phyloP scores from a whole-genome alignment of 2,329 filamentous ascomycete species.

The Bretziella fagacearum region DNA sequence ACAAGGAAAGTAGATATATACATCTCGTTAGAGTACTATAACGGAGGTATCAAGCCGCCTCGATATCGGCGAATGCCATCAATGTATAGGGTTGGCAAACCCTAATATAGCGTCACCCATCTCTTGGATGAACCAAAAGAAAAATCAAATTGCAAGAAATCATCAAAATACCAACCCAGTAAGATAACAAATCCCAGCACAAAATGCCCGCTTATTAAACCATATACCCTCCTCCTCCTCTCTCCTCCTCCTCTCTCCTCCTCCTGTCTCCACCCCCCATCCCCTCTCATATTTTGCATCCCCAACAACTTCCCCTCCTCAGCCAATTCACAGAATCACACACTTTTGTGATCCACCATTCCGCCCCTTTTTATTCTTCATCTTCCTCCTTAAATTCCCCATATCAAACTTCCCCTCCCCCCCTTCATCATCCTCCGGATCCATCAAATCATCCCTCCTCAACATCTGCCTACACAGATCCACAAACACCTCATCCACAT shows the following conservation, averaged over 20 bases:
- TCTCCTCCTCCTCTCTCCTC: too few relatives aligned
- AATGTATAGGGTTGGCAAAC: too few relatives aligned
- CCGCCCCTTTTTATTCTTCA: conserved; percentile 20
- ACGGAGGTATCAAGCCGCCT: too few relatives aligned
- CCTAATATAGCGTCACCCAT: not conserved
- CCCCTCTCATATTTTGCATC: not conserved
- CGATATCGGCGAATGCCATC: too few relatives aligned
- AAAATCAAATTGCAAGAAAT: not conserved
- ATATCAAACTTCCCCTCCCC: conserved; percentile 29
- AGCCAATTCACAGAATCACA: conserved; percentile 15
- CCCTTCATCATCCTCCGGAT: conserved; percentile 21
- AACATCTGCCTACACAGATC: conserved; percentile 75
- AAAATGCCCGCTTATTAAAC: too few relatives aligned
- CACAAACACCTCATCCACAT: conserved; percentile 80
- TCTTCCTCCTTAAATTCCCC: conserved; percentile 21
- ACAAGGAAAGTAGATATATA: too few relatives aligned
- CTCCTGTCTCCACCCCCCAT: not conserved
- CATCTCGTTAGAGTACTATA: too few relatives aligned
- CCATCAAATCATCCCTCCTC: conserved; percentile 44
- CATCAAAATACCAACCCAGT: not conserved
- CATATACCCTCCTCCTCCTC: too few relatives aligned
- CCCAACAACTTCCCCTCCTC: not conserved
- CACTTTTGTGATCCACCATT: conserved; percentile 18
- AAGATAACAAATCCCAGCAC: not conserved
- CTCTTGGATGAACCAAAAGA: not conserved